Percentiles rank a stretch among this genome's conserved stretches.
Conservation (phyloP, 805 yeast genomes). For the Wickerhamiella alocasiicola region DNA sequence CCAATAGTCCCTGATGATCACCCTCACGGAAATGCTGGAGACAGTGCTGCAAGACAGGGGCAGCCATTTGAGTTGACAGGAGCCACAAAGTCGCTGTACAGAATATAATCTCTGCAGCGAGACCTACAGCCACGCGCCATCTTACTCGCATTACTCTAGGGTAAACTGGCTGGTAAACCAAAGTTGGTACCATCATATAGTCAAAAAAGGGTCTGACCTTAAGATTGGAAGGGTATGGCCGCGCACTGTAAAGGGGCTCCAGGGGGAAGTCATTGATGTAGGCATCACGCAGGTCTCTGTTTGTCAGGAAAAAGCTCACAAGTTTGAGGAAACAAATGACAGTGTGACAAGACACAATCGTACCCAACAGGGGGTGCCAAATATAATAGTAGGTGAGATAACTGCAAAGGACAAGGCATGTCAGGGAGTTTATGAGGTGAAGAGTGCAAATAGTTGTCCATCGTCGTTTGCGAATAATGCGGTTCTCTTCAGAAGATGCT, state of each 20-base stretch:
- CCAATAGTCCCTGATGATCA: conserved; percentile 24
- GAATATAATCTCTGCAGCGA: conserved; percentile 29
- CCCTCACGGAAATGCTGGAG: conserved; percentile 23
- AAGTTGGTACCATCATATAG: conserved; percentile 37
- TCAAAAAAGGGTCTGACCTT: conserved; percentile 28
- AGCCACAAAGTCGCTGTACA: conserved; percentile 29
- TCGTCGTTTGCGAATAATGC: conserved; percentile 18
- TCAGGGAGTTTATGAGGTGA: conserved; percentile 26
- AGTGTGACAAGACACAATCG: conserved; percentile 32
- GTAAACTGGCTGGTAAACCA: conserved; percentile 38
- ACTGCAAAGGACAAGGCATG: conserved; percentile 15
- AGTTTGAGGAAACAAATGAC: conserved; percentile 33
- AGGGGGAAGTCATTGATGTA: conserved; percentile 19
- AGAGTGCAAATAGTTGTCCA: conserved; percentile 26
- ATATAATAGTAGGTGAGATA: conserved; percentile 23
- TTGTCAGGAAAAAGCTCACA: conserved; percentile 33
- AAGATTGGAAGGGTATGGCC: conserved; percentile 32
- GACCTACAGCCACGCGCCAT: conserved; percentile 25
- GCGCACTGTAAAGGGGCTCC: conserved; percentile 27
- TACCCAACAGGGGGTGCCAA: conserved; percentile 34
- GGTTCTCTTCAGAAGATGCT: neutral
- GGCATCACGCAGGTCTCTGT: conserved; percentile 33
- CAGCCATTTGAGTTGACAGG: conserved; percentile 32
- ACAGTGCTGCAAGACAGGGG: conserved; percentile 32
- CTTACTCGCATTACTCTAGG: conserved; percentile 29